These are phyloP conservation scores for Termitomyces sp. DNA, from an alignment of 768 basidiomycete species.

Conservation along the genomic window DNA sequence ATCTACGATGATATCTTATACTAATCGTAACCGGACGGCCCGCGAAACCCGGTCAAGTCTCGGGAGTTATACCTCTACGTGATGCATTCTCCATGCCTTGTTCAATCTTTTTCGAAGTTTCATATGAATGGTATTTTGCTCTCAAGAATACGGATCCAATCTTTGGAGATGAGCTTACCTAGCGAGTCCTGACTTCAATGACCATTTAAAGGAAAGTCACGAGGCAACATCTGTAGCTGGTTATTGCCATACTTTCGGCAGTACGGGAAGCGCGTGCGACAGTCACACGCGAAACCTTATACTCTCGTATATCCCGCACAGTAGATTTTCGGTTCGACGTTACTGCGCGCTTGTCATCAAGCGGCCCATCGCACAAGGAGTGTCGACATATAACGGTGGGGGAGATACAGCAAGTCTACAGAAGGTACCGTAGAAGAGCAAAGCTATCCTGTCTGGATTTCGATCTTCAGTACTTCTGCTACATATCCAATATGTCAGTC, in stretches of 20 bases:
- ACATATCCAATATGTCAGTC: constrained; percentile 10
- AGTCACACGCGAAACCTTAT: too few relatives aligned
- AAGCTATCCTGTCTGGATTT: not conserved
- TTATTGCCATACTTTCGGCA: not conserved
- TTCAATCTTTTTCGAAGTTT: not conserved
- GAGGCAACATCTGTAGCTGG: not conserved
- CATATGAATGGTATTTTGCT: not conserved
- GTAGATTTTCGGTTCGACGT: too few relatives aligned
- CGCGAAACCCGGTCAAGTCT: not conserved
- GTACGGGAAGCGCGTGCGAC: not conserved
- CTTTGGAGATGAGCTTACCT: not conserved
- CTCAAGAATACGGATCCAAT: not conserved
- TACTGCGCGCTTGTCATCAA: too few relatives aligned
- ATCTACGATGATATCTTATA: not conserved
- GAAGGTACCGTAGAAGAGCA: not conserved
- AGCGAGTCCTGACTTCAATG: not conserved
- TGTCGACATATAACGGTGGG: too few relatives aligned
- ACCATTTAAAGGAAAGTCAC: not conserved
- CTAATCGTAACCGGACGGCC: not conserved
- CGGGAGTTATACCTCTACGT: not conserved
- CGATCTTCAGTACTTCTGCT: not conserved
- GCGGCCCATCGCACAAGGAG: too few relatives aligned
- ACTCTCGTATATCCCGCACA: too few relatives aligned
- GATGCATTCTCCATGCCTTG: not conserved
- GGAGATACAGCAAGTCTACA: not conserved